Base-by-base conservation (phyloP, 306 rosid genomes). In the Vigna reflexopilosa region DNA sequence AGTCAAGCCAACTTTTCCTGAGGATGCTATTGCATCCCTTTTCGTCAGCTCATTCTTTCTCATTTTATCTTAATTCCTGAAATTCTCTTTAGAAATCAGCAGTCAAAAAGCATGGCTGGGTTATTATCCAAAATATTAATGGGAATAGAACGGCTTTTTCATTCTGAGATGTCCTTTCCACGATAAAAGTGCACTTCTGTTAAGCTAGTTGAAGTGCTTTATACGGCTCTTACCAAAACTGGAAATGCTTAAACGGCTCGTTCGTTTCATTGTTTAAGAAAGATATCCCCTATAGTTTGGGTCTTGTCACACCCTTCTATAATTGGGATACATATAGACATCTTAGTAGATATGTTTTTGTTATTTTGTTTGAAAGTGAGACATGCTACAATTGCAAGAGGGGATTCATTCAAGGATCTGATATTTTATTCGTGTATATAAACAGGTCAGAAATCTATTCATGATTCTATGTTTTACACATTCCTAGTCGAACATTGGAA, bases 151-250 rank as follows among this genome's bases (percentile, higher is more conserved):
- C 24, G 16, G 17, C 45, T 51, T 77, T 38, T 19, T 8, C 55
- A 44, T 64, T 12, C 11, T 50, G 4, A 77, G 49, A 10, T 68
- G 67, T 50, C 69, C 45, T 56, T 45, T 54, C 30, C 36, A 44
- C 9, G 28, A 49, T 30, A 50, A 34, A 61, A 34, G 55, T 51
- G 22, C 65, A 0, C 62, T 19, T 64, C 28, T 58, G 57, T 24
- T 58, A n/a, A 75, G 49, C 28, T 62, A 9, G 59, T 61, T 30
- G 47, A 59, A 59, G 54, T 45, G 36, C 49, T 28, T 75, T 75
- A 61, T 61, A 75, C 14, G 14, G 15, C 47, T 7, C 19, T 36
- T 64, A 34, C 26, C 49, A 9, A 64, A 34, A 36, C 34, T 34
- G 14, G 68, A 62, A 16, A 63, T 34, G 47, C 45, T 62, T 15